Conservation (phyloP, 83 land plant species). For the Picea abies region DNA sequence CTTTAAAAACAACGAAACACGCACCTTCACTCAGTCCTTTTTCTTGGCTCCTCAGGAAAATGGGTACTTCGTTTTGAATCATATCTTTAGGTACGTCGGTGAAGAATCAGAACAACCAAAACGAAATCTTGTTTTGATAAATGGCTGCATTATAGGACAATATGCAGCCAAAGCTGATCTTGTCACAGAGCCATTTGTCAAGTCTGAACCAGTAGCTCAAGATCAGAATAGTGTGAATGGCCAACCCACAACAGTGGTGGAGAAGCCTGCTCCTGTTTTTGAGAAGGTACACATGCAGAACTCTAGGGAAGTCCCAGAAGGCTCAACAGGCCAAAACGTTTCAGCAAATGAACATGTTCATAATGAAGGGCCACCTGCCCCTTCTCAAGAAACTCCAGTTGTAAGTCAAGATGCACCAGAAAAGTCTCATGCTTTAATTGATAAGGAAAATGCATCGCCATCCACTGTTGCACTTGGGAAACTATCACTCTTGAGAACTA, state of each 20-base stretch:
- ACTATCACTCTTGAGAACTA: background rate
- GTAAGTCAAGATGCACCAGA: slow-evolving; percentile 50
- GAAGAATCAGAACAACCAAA: background rate
- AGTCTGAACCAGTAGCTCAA: slow-evolving; percentile 22
- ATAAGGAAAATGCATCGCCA: slow-evolving; percentile 41
- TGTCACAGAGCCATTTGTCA: slow-evolving; percentile 35
- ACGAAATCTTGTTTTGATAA: slow-evolving; percentile 10
- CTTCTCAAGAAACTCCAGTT: background rate
- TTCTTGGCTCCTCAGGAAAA: slow-evolving; percentile 28
- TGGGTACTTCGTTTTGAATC: slow-evolving; percentile 57
- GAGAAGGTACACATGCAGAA: slow-evolving; percentile 28
- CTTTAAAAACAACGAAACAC: too few species aligned
- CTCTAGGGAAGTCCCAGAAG: slow-evolving; percentile 8
- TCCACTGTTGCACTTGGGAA: slow-evolving; percentile 22
- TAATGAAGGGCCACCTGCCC: slow-evolving; percentile 7
- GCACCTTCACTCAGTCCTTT: too few species aligned
- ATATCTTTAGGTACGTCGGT: slow-evolving; percentile 55
- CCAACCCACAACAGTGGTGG: background rate
- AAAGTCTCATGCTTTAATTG: slow-evolving; percentile 29
- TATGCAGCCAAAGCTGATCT: background rate
- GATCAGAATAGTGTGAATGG: slow-evolving; percentile 21
- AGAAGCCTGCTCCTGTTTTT: slow-evolving; percentile 14
- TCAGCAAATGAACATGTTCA: slow-evolving; percentile 6
- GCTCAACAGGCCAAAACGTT: slow-evolving; percentile 25
- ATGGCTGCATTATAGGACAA: slow-evolving; percentile 18